Evolutionary conservation across 345 rosid genomes (phyloP).

Genomic region (Rubroshorea leprosula): DNA sequence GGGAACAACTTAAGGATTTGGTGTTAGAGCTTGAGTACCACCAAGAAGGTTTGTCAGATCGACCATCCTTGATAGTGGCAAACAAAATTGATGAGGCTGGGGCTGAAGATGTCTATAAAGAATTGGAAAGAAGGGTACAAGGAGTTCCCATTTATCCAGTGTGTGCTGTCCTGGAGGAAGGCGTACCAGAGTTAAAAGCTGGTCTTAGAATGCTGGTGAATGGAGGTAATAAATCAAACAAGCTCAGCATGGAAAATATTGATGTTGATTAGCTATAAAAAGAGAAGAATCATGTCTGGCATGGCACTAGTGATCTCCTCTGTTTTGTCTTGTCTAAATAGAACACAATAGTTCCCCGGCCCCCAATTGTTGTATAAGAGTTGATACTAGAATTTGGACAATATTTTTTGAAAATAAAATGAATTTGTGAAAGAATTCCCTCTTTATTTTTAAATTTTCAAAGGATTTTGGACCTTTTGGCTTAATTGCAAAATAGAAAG

Average conservation of each 20-base stretch:
- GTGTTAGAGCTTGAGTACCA: constrained; percentile 81
- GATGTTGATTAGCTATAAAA: constrained; percentile 34
- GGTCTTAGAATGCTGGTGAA: constrained; percentile 69
- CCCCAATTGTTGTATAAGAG: too few species aligned
- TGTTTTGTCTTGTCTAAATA: too few species aligned
- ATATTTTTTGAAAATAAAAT: too few species aligned
- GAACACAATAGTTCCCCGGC: too few species aligned
- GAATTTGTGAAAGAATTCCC: too few species aligned
- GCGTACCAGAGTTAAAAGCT: constrained; percentile 68
- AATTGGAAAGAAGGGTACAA: constrained; percentile 56
- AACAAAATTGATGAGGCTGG: constrained; percentile 85
- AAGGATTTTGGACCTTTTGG: too few species aligned
- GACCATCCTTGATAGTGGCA: constrained; percentile 73
- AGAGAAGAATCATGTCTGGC: too few species aligned
- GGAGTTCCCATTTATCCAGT: constrained; percentile 62
- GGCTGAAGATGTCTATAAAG: constrained; percentile 52
- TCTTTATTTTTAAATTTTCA: too few species aligned
- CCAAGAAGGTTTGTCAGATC: constrained; percentile 66
- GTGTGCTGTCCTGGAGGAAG: constrained; percentile 82
- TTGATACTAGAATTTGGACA: too few species aligned
- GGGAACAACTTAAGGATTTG: constrained; percentile 77
- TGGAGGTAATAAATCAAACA: constrained; percentile 28
- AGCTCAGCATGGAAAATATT: constrained; percentile 44
- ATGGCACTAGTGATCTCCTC: too few species aligned
- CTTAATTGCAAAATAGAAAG: too few species aligned